Percentiles rank a stretch among this genome's conserved stretches.
Evolutionary conservation across 1,284 basidiomycete species (phyloP).

Genomic region (Xerocomus amazonicus): DNA sequence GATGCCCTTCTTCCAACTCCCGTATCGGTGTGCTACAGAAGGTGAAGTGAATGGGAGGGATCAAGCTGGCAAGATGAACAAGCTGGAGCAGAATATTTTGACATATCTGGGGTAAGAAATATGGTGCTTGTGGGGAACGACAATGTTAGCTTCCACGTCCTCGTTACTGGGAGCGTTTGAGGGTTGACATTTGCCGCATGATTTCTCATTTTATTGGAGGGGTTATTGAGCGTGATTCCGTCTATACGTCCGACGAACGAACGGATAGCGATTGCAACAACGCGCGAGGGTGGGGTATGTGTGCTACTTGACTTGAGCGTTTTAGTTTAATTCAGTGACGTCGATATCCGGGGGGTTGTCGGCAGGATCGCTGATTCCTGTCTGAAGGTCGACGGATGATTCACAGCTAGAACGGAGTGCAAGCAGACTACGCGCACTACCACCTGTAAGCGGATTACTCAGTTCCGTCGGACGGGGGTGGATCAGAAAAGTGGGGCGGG

Average conservation of each 20-base stretch:
- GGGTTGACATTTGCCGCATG: constrained; percentile 26
- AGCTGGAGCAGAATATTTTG: constrained; percentile 71
- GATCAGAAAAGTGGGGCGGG: constrained; percentile 17
- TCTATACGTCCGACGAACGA: constrained; percentile 56
- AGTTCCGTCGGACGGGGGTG: neutral
- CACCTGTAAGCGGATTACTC: constrained; percentile 12
- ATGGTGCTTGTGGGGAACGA: neutral
- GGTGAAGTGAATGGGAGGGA: constrained; percentile 44
- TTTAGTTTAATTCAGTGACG: constrained; percentile 24
- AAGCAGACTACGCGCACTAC: constrained; percentile 16
- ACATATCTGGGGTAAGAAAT: constrained; percentile 64
- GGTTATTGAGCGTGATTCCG: constrained; percentile 2
- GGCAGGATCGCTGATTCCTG: constrained; percentile 23
- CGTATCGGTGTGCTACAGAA: constrained; percentile 66
- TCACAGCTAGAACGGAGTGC: constrained; percentile 12
- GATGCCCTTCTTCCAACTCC: constrained; percentile 82
- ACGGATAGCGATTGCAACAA: constrained; percentile 59
- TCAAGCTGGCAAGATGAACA: constrained; percentile 58
- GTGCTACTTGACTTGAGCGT: neutral
- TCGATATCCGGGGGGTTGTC: constrained; percentile 7
- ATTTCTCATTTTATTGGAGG: constrained; percentile 5
- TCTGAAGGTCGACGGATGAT: constrained; percentile 16
- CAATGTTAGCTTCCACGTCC: constrained; percentile 50
- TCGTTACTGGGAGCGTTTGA: constrained; percentile 54
- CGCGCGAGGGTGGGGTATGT: constrained; percentile 63